A percentile compares a stretch with the other conserved stretches of the same genome.
Evolutionary conservation across 495 filamentous ascomycete species (phyloP).

Genomic region (Penicillium subrubescens): DNA sequence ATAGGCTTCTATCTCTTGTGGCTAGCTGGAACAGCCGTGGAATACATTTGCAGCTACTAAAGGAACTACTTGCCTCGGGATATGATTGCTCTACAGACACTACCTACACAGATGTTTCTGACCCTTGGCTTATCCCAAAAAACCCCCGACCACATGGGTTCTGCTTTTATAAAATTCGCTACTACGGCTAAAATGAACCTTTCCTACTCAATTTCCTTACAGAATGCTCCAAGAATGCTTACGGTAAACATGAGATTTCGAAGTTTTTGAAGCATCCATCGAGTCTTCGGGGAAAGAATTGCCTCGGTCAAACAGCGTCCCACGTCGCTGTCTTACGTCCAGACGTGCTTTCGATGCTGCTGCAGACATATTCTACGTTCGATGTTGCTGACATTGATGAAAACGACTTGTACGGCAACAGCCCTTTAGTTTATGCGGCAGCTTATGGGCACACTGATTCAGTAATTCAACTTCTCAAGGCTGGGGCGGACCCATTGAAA

Average conservation of each 20-base stretch:
- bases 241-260: background rate
- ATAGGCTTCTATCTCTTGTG: background rate
- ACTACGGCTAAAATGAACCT: background rate
- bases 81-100: slow-evolving; percentile 1
- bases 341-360: background rate
- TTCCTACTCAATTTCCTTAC: background rate
- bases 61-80: background rate
- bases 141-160: background rate
- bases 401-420: background rate
- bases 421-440: background rate
- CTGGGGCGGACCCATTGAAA: background rate
- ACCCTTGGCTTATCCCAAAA: background rate
- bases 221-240: background rate
- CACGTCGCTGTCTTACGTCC: background rate
- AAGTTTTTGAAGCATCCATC: background rate
- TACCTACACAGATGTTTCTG: background rate
- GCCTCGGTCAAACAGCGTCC: background rate
- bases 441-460: background rate
- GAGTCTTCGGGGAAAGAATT: background rate
- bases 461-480: background rate
- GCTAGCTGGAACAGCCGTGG: background rate
- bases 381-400: background rate
- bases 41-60: background rate
- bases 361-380: background rate
- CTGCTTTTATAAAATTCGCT: too few relatives aligned